Conservation (phyloP, 306 rosid species). For the Potentilla sterilis region DNA sequence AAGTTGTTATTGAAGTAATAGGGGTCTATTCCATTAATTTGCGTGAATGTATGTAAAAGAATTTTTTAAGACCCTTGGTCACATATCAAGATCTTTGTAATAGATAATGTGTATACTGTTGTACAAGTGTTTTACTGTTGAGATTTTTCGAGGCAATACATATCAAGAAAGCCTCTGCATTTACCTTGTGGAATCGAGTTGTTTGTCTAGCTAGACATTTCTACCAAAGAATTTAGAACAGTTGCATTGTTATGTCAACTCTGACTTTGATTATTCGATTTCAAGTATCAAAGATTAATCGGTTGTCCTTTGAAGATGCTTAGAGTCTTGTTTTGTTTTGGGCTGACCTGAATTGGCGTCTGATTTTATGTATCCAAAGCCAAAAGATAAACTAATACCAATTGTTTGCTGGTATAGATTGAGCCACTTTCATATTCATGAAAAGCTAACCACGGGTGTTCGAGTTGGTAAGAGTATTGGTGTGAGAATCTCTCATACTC, state of each 20-base stretch:
- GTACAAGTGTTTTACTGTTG: slow-evolving; percentile 5
- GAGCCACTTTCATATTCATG: neutral
- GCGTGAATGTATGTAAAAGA: slow-evolving; percentile 8
- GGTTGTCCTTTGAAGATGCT: neutral
- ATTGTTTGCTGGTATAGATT: neutral
- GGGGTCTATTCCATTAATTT: slow-evolving; percentile 10
- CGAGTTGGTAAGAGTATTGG: too few species aligned
- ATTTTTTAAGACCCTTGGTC: slow-evolving; percentile 16
- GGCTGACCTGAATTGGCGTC: slow-evolving; percentile 6
- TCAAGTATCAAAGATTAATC: neutral
- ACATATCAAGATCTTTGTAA: slow-evolving; percentile 14
- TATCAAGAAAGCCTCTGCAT: neutral
- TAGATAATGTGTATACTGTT: neutral
- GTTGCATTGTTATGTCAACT: neutral
- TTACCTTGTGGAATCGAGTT: neutral
- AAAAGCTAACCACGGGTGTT: too few species aligned
- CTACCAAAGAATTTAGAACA: neutral
- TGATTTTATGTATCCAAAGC: slow-evolving; percentile 1
- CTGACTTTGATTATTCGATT: neutral
- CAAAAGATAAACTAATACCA: neutral
- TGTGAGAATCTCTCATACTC: too few species aligned
- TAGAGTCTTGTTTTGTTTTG: neutral
- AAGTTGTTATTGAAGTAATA: slow-evolving; percentile 26
- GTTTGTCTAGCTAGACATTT: too few species aligned
- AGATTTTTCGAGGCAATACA: slow-evolving; percentile 4